Percentiles rank a stretch among this genome's conserved stretches.
These are phyloP conservation scores for Leishmania guyanensis DNA, from an alignment of 208 protist species.

Conservation along the genomic window DNA sequence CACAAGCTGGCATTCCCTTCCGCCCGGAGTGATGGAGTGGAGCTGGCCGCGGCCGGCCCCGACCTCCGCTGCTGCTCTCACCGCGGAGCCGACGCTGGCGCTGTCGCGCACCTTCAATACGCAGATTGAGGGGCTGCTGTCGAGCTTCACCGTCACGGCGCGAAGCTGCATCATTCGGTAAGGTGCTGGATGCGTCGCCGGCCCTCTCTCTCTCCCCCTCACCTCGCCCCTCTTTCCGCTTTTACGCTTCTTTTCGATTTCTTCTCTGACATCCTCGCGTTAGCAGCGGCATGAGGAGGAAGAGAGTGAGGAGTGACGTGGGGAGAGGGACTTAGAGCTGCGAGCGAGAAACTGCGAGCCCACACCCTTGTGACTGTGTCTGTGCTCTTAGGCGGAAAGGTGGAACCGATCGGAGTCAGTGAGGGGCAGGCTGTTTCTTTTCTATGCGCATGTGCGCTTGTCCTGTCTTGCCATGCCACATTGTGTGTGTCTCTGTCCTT, in stretches of 20 bases:
- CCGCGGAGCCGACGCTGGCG: constrained; percentile 54
- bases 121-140: constrained; percentile 59
- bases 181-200: neutral
- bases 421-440: neutral
- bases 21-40: constrained; percentile 33
- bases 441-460: neutral
- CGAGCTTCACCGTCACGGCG: constrained; percentile 65
- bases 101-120: constrained; percentile 59
- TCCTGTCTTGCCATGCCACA: neutral
- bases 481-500: neutral
- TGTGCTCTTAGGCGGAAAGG: neutral
- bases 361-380: neutral
- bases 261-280: neutral
- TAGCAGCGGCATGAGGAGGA: neutral
- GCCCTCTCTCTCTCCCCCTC: neutral
- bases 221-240: neutral
- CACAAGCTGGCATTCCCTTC: constrained; percentile 5
- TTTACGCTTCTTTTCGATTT: neutral
- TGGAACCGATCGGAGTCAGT: neutral
- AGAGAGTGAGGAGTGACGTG: neutral
- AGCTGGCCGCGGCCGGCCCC: constrained; percentile 44
- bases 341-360: neutral
- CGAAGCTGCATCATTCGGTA: constrained; percentile 61
- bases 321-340: neutral
- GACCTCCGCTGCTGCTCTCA: constrained; percentile 22